Conservation (phyloP, 2,329 filamentous ascomycete species). For the Periconia digitata region DNA sequence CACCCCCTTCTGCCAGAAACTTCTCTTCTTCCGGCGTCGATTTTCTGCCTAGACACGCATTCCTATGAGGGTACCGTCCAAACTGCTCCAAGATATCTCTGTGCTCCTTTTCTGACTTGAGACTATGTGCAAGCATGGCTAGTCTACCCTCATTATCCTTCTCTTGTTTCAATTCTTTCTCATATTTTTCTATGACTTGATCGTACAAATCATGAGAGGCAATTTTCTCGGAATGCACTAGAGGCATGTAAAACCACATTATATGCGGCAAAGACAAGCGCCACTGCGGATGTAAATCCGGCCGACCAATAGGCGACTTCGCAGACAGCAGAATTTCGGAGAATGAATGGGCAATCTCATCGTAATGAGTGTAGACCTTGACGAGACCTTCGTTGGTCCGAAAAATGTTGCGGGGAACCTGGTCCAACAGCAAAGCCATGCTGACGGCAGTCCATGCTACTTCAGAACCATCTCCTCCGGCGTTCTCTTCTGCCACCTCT, state of each 20-base stretch:
- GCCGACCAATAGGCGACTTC: conserved; percentile 18
- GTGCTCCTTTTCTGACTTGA: conserved; percentile 51
- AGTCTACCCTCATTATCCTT: conserved; percentile 31
- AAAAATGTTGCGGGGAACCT: conserved; percentile 64
- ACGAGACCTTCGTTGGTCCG: conserved; percentile 49
- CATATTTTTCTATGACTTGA: conserved; percentile 34
- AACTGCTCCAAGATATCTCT: conserved; percentile 55
- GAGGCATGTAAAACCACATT: conserved; percentile 61
- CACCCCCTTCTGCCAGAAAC: conserved; percentile 51
- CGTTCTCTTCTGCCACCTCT: conserved; percentile 11
- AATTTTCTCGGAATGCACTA: conserved; percentile 61
- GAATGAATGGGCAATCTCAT: conserved; percentile 56
- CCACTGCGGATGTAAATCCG: conserved; percentile 34
- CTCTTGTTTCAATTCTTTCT: conserved; percentile 33
- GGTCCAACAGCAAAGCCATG: conserved; percentile 62
- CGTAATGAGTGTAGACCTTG: conserved; percentile 58
- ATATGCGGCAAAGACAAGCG: conserved; percentile 43
- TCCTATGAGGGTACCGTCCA: conserved; percentile 63
- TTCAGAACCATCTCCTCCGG: conserved; percentile 23
- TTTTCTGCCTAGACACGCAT: conserved; percentile 53
- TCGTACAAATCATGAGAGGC: conserved; percentile 47
- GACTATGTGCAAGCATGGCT: conserved; percentile 29
- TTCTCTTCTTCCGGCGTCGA: conserved; percentile 53
- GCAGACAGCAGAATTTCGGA: conserved; percentile 39
- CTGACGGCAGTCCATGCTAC: conserved; percentile 48